Evolutionary conservation across 345 rosid genomes (phyloP).

Genomic region (Bruguiera sexangula): DNA sequence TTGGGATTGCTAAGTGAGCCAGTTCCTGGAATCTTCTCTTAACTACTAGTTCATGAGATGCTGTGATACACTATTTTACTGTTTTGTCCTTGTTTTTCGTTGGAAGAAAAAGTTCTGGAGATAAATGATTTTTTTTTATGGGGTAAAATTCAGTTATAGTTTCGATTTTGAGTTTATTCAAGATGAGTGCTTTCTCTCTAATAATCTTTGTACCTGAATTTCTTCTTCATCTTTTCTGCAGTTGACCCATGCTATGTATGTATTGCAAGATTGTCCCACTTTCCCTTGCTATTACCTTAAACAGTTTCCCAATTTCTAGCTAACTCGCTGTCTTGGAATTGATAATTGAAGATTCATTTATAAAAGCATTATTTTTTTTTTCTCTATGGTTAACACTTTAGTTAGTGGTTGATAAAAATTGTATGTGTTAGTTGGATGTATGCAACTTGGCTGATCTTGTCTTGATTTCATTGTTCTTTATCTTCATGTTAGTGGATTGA

Average conservation of each 20-base stretch:
- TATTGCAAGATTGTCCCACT: neutral
- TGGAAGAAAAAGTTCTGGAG: slow-evolving; percentile 21
- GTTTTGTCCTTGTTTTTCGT: neutral
- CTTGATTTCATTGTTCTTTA: neutral
- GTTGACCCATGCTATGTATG: neutral
- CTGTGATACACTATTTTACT: neutral
- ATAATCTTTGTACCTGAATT: neutral
- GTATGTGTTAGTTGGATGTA: neutral
- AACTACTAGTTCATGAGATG: no score
- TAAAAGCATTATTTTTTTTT: no score
- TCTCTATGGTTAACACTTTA: neutral
- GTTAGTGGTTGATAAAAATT: neutral
- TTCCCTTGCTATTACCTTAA: no score
- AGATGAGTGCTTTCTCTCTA: neutral
- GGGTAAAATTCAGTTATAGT: slow-evolving; percentile 1
- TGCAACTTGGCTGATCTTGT: neutral
- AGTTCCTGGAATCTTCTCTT: neutral
- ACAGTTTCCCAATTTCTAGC: no score
- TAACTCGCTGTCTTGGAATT: no score
- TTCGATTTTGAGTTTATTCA: neutral
- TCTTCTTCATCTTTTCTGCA: neutral
- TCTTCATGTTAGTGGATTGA: neutral
- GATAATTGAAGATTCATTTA: no score
- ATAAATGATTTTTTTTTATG: slow-evolving; percentile 29
- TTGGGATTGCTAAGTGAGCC: neutral